These are phyloP conservation scores for Elymus sibiricus DNA, from an alignment of 176 grass and related monocot species.

Conservation along the genomic window DNA sequence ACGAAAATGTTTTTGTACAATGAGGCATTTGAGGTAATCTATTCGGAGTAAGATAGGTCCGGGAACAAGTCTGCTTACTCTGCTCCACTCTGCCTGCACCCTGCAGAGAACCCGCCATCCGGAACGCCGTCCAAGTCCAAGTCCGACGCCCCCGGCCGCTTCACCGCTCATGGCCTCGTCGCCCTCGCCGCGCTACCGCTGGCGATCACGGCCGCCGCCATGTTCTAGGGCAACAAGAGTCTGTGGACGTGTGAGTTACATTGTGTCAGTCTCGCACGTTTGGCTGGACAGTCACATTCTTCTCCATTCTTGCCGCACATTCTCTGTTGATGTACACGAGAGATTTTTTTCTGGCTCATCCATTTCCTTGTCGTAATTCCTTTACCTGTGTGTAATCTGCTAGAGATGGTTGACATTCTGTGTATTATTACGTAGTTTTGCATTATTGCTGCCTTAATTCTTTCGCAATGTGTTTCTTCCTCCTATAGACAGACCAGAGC, in stretches of 20 bases:
- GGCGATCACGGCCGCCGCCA: not conserved
- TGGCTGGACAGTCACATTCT: not conserved
- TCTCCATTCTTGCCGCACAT: conserved; percentile 22
- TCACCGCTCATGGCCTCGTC: conserved; percentile 1
- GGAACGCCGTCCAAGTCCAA: not conserved
- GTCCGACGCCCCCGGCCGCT: not conserved
- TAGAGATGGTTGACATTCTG: conserved; percentile 1
- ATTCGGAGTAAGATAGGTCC: too few species aligned
- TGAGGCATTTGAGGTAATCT: too few species aligned
- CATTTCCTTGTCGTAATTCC: conserved; percentile 5
- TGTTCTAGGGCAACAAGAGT: conserved; percentile 11
- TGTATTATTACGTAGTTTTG: not conserved
- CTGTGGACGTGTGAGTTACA: not conserved
- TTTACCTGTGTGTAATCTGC: conserved; percentile 6
- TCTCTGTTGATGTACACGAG: not conserved
- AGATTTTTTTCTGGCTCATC: not conserved
- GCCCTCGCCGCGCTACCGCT: conserved; percentile 23
- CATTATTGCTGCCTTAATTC: not conserved
- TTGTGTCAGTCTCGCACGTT: not conserved
- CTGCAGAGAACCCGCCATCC: conserved; percentile 29
- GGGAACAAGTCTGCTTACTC: too few species aligned
- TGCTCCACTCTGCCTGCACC: not conserved
- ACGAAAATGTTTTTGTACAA: too few species aligned
- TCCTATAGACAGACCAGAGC: not conserved
- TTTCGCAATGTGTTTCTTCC: not conserved